Conservation (phyloP, 768 basidiomycete genomes). For the Leccinum variicolor region DNA sequence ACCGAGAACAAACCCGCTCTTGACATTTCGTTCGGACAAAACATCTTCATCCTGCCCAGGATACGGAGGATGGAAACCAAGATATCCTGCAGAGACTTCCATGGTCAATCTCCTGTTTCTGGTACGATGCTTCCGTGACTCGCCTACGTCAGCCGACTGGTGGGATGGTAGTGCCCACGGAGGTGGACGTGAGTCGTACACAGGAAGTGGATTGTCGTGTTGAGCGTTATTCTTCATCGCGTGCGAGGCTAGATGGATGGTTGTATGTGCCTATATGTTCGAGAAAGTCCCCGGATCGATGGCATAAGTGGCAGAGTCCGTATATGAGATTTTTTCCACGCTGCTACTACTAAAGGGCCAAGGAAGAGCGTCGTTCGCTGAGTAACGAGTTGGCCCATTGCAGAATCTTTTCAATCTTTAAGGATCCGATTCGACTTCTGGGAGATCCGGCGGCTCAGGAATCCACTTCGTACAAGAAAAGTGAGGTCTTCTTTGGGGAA, state of each 20-base stretch:
- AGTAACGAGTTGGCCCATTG: too few species aligned
- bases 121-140: constrained; percentile 11
- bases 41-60: constrained; percentile 74
- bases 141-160: constrained; percentile 66
- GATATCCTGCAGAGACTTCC: constrained; percentile 49
- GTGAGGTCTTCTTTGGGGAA: too few species aligned
- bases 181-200: constrained; percentile 68
- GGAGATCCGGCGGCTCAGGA: too few species aligned
- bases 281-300: not conserved
- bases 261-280: not conserved
- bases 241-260: not conserved
- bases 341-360: constrained; percentile 9
- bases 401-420: too few species aligned
- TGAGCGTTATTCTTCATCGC: constrained; percentile 27
- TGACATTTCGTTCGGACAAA: constrained; percentile 60
- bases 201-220: constrained; percentile 35
- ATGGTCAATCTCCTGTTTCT: not conserved
- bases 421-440: too few species aligned
- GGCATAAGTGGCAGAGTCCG: not conserved
- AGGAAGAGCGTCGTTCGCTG: too few species aligned
- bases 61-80: constrained; percentile 73
- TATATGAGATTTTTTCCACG: not conserved
- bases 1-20: constrained; percentile 56
- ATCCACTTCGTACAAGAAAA: too few species aligned
- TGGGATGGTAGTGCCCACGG: constrained; percentile 71